Evolutionary conservation across 2,329 filamentous ascomycete genomes (phyloP).

Genomic region (Epichloe sp.): DNA sequence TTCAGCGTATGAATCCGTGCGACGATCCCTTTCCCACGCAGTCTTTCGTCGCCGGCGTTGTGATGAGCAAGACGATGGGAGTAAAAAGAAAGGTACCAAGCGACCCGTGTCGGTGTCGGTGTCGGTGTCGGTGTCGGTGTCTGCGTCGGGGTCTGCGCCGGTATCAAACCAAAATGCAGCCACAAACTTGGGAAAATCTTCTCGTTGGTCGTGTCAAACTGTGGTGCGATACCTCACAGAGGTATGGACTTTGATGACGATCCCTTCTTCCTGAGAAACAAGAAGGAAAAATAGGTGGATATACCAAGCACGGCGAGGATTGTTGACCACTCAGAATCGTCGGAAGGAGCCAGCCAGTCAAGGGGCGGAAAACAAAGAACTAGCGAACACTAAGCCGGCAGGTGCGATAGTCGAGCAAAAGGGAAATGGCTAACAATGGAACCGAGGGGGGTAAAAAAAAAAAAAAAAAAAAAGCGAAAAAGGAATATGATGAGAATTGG

Average conservation of each 20-base stretch:
- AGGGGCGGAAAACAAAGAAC: not conserved
- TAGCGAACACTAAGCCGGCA: constrained; percentile 4
- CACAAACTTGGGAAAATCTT: not conserved
- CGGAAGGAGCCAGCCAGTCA: not conserved
- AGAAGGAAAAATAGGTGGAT: not conserved
- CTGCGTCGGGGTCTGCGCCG: not conserved
- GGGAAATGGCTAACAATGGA: not conserved
- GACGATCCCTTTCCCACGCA: not conserved
- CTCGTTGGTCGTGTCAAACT: not conserved
- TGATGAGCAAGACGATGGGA: not conserved
- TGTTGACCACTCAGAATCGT: not conserved
- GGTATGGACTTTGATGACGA: constrained; percentile 1
- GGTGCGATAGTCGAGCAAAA: not conserved
- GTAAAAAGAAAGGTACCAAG: not conserved
- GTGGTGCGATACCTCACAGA: not conserved
- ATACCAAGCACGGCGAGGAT: not conserved
- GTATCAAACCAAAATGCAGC: not conserved
- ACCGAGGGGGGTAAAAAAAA: not conserved
- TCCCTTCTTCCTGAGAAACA: not conserved
- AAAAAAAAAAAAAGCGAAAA: not conserved
- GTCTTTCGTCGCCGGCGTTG: not conserved
- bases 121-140: not conserved
- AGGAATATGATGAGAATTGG: not conserved
- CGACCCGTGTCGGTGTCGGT: not conserved
- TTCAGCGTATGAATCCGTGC: not conserved